Conservation (phyloP, 805 yeast genomes). For the Candida peoriensis region DNA sequence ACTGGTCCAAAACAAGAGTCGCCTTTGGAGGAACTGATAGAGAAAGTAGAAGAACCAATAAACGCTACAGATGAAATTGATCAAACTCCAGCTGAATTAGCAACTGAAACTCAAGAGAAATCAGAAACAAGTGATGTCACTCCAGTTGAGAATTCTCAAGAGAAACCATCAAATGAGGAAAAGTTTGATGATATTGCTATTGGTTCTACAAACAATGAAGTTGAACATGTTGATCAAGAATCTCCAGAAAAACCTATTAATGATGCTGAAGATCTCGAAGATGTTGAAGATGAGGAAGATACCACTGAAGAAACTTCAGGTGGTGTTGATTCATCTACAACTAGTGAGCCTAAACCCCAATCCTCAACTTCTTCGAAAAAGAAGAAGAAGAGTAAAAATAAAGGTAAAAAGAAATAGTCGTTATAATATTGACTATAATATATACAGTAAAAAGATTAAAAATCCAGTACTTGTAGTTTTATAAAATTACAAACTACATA, state of each 20-base stretch:
- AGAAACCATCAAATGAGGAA: constrained; percentile 3
- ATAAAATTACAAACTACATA: neutral
- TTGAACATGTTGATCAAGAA: neutral
- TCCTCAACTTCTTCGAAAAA: constrained; percentile 27
- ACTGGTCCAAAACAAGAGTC: neutral
- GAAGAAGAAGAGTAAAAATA: constrained; percentile 32
- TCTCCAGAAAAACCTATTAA: neutral
- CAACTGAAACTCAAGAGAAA: constrained; percentile 7
- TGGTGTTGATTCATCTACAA: constrained; percentile 4
- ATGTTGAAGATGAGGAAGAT: constrained; percentile 4
- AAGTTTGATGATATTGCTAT: constrained; percentile 13
- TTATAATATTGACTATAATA: no score
- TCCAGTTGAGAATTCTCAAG: no score
- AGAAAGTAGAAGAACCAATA: neutral
- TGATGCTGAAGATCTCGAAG: constrained; percentile 1
- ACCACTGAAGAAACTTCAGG: constrained; percentile 4
- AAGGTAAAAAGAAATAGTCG: constrained; percentile 26
- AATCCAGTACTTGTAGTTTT: neutral
- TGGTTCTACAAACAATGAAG: neutral
- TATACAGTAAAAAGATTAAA: no score
- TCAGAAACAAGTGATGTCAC: neutral
- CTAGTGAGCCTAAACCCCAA: constrained; percentile 4
- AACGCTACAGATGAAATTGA: neutral
- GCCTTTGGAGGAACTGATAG: neutral
- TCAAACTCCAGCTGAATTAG: no score